Evolutionary conservation across 2,329 filamentous ascomycete genomes (phyloP).

Genomic region (Fusarium solani-melongenae): DNA sequence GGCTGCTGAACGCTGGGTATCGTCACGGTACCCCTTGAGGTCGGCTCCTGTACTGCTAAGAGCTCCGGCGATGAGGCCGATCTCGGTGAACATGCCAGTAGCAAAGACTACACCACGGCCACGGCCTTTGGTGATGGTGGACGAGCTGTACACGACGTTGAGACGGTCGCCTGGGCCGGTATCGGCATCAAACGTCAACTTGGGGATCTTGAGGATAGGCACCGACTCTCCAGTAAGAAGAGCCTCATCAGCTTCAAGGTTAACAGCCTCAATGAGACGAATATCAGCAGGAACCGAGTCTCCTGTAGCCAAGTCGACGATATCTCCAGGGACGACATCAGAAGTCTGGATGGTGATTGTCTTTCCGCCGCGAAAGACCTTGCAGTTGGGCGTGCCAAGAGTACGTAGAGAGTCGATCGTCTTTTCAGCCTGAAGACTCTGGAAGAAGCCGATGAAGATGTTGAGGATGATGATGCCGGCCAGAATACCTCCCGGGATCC

Average conservation of each 20-base stretch:
- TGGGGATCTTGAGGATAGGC: constrained; percentile 62
- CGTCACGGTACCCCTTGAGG: constrained; percentile 4
- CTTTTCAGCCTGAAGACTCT: constrained; percentile 55
- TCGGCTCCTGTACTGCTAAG: constrained; percentile 44
- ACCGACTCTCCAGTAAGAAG: constrained; percentile 70
- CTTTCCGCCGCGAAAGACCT: constrained; percentile 52
- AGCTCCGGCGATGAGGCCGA: constrained; percentile 65
- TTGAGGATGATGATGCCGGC: constrained; percentile 64
- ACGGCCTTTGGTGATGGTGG: constrained; percentile 68
- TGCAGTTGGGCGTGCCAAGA: constrained; percentile 50
- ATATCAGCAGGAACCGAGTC: constrained; percentile 69
- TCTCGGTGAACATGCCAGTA: constrained; percentile 70
- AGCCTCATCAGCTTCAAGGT: constrained; percentile 72
- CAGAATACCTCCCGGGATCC: constrained; percentile 64
- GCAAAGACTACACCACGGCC: constrained; percentile 68
- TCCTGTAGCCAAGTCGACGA: constrained; percentile 61
- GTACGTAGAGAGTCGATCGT: constrained; percentile 54
- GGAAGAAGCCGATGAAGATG: constrained; percentile 60
- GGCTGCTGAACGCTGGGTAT: background rate
- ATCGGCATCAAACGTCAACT: constrained; percentile 50
- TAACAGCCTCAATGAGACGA: constrained; percentile 64
- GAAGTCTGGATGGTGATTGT: constrained; percentile 47
- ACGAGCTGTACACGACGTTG: constrained; percentile 69
- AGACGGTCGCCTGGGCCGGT: constrained; percentile 62
- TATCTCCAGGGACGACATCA: constrained; percentile 66